phyloP scores from a whole-genome alignment of 352 stramenopile genomes.

The Phytopythium kandeliae region DNA sequence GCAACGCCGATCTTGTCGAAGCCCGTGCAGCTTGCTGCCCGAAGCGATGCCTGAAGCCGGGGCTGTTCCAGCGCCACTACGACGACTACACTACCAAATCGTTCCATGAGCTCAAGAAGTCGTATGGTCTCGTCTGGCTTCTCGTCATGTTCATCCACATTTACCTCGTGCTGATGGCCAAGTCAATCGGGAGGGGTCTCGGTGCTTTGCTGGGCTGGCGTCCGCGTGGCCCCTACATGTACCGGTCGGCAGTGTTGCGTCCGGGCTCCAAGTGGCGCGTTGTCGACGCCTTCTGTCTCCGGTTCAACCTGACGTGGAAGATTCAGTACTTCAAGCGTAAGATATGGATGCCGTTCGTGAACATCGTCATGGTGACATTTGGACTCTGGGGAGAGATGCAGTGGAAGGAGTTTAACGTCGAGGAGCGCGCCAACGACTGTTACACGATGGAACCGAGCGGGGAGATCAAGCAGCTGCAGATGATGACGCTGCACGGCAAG shows the following conservation, averaged over 20 bases:
- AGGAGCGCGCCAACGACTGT: conserved; percentile 49
- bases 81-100: conserved; percentile 28
- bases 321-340: conserved; percentile 52
- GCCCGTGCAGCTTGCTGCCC: conserved; percentile 6
- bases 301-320: conserved; percentile 60
- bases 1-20: conserved; percentile 45
- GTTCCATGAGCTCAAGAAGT: conserved; percentile 28
- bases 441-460: conserved; percentile 51
- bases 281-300: conserved; percentile 39
- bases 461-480: conserved; percentile 60
- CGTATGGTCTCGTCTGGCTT: conserved; percentile 35
- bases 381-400: conserved; percentile 40
- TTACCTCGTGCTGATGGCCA: conserved; percentile 44
- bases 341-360: conserved; percentile 44
- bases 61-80: conserved; percentile 20
- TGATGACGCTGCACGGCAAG: conserved; percentile 65
- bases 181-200: conserved; percentile 35
- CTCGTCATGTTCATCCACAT: conserved; percentile 41
- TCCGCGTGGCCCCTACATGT: conserved; percentile 32
- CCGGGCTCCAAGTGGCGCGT: conserved; percentile 20
- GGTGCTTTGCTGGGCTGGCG: conserved; percentile 36
- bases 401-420: conserved; percentile 49
- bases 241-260: conserved; percentile 21
- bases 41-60: conserved; percentile 5
- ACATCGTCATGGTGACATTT: conserved; percentile 38